Base-by-base conservation (phyloP, 352 stramenopile genomes). In the Pythium scleroteichum region DNA sequence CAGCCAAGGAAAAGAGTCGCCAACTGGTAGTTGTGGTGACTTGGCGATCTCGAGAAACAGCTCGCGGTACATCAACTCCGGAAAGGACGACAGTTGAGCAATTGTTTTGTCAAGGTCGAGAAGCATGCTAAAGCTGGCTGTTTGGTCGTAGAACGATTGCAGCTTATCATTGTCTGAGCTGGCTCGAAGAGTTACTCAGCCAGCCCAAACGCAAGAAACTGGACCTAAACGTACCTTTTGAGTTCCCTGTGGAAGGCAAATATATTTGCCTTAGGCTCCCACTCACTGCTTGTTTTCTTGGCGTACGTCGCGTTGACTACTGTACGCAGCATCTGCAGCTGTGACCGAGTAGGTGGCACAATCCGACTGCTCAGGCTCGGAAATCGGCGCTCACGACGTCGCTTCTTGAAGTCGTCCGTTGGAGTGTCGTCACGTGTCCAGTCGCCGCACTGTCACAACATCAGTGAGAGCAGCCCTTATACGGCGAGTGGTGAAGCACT, bases 241-340 rank as follows among this genome's bases (percentile, higher is more conserved):
- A 96, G 65, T 24, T 94, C 88, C n/a, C 87, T 80, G 59, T 90
- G 90, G 50, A 83, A 81, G 4, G 85, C 83, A 48, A 94, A 82
- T 5, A 88, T 24, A 68, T 59, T 29, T 9, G 68, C 52, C 46
- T 88, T 87, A 29, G 62, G 51, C 55, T 88, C 80, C 35, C 78
- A 27, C 47, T 92, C 77, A 1, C 75, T 79, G 62, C 81, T 86
- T 4, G 77, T 85, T 10, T 76, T 69, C 32, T 85, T 79, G 26
- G 79, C 72, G 63, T 85, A 94, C 5, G 96, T 73, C 0, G 83
- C 71, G 29, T 87, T 71, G 2, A 86, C 68, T 10, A 72, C 63
- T 16, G 77, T 86, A 29, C 76, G 69, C 22, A 88, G 51, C 68
- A 87, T 79, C 20, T 82, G 64, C 19, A 91, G 53, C 45, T 88